Conservation (phyloP, 2,329 filamentous ascomycete species). For the Aspergillus sp. region DNA sequence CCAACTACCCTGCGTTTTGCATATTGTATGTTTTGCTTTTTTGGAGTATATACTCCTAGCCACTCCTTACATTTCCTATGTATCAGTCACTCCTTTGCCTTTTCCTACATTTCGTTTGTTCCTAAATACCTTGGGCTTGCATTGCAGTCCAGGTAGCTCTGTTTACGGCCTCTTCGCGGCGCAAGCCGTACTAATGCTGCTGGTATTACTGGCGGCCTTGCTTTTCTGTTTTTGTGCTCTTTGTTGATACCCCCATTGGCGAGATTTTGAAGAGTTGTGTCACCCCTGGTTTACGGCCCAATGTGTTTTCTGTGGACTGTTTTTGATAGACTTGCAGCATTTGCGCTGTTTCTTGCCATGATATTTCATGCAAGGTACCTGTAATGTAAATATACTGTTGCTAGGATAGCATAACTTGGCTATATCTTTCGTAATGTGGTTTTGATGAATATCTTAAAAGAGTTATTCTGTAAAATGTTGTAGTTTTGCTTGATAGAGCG, state of each 20-base stretch:
- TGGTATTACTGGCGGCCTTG: constrained; percentile 16
- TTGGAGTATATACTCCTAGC: constrained; percentile 14
- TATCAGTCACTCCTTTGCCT: constrained; percentile 4
- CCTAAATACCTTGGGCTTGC: constrained; percentile 2
- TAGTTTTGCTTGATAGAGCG: not conserved
- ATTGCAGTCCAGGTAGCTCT: constrained; percentile 14
- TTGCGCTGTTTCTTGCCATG: constrained; percentile 9
- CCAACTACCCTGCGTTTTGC: not conserved
- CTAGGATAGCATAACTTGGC: not conserved
- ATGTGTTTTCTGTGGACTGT: constrained; percentile 9
- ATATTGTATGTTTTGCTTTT: not conserved
- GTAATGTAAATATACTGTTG: constrained; percentile 4
- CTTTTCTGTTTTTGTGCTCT: constrained; percentile 15
- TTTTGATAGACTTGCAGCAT: constrained; percentile 21
- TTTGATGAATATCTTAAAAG: not conserved
- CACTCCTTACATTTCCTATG: constrained; percentile 12
- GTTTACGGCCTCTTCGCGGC: constrained; percentile 3
- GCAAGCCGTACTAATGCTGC: constrained; percentile 2
- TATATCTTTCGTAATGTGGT: not conserved
- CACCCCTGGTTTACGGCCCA: constrained; percentile 11
- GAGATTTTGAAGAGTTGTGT: constrained; percentile 23
- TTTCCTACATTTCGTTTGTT: constrained; percentile 9
- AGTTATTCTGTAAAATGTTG: not conserved
- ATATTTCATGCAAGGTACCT: constrained; percentile 4
- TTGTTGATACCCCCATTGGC: constrained; percentile 28